Conservation (phyloP, 257 asterid genomes). For the Vinca minor region DNA sequence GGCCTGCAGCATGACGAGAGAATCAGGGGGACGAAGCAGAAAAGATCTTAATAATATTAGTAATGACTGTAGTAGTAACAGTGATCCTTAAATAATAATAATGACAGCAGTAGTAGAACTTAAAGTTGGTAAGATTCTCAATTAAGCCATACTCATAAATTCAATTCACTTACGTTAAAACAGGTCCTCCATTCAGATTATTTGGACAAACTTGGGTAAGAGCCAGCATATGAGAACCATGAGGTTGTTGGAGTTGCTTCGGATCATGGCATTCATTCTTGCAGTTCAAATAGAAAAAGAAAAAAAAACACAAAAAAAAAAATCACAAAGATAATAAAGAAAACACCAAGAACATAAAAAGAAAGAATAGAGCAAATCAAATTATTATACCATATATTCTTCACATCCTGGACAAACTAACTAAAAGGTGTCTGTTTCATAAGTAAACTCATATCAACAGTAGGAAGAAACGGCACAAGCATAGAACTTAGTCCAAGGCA, state of each 20-base stretch:
- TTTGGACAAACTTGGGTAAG: slow-evolving; percentile 74
- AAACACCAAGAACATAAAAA: background rate
- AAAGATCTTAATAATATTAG: background rate
- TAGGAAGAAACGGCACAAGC: background rate
- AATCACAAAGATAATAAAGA: slow-evolving; percentile 4
- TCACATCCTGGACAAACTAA: too few relatives aligned
- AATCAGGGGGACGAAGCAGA: slow-evolving; percentile 1
- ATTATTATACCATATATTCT: background rate
- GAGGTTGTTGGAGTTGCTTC: slow-evolving; percentile 78
- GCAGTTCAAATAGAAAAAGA: slow-evolving; percentile 19
- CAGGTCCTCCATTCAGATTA: slow-evolving; percentile 60
- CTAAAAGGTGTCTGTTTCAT: background rate
- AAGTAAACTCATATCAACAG: background rate
- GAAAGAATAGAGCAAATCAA: background rate
- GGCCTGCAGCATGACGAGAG: slow-evolving; percentile 54
- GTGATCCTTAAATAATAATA: too few relatives aligned
- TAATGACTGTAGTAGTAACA: too few relatives aligned
- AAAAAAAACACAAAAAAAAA: slow-evolving; percentile 8
- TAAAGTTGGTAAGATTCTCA: too few relatives aligned
- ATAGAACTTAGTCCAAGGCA: background rate
- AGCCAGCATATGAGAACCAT: slow-evolving; percentile 67
- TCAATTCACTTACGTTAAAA: slow-evolving; percentile 72
- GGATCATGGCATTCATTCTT: slow-evolving; percentile 62
- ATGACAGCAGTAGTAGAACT: background rate
- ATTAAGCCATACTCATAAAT: background rate